Evolutionary conservation across 768 basidiomycete genomes (phyloP).

Genomic region (Xerocomus potaroensis): DNA sequence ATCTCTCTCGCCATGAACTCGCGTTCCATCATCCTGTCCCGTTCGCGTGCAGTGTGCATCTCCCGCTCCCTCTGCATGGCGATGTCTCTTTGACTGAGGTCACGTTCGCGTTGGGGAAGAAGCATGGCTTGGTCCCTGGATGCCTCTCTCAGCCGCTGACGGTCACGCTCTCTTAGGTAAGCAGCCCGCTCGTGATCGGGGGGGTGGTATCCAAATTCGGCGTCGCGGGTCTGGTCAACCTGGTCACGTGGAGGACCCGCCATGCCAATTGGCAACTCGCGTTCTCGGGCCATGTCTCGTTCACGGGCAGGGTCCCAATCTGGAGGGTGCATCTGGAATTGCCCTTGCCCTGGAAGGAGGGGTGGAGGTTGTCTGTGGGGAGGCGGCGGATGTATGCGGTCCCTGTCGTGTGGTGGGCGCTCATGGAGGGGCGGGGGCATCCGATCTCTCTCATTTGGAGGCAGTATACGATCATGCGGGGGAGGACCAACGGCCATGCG

Average conservation of each 20-base stretch:
- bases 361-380: constrained; percentile 16
- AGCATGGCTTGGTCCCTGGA: constrained; percentile 17
- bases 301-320: constrained; percentile 27
- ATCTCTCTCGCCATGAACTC: constrained; percentile 21
- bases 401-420: constrained; percentile 20
- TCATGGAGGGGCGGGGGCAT: constrained; percentile 23
- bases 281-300: constrained; percentile 22
- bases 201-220: constrained; percentile 21
- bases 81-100: constrained; percentile 19
- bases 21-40: constrained; percentile 21
- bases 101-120: constrained; percentile 24
- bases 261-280: constrained; percentile 15
- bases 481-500: constrained; percentile 18
- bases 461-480: constrained; percentile 24
- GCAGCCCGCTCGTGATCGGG: constrained; percentile 18
- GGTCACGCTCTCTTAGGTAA: constrained; percentile 25
- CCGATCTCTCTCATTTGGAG: constrained; percentile 23
- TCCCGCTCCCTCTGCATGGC: constrained; percentile 26
- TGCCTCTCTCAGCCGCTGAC: constrained; percentile 17
- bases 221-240: constrained; percentile 26
- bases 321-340: constrained; percentile 27
- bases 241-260: constrained; percentile 23
- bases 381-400: constrained; percentile 27
- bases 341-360: constrained; percentile 28
- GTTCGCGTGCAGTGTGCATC: constrained; percentile 16